Conservation (phyloP, 306 rosid genomes). For the Delonix regia region DNA sequence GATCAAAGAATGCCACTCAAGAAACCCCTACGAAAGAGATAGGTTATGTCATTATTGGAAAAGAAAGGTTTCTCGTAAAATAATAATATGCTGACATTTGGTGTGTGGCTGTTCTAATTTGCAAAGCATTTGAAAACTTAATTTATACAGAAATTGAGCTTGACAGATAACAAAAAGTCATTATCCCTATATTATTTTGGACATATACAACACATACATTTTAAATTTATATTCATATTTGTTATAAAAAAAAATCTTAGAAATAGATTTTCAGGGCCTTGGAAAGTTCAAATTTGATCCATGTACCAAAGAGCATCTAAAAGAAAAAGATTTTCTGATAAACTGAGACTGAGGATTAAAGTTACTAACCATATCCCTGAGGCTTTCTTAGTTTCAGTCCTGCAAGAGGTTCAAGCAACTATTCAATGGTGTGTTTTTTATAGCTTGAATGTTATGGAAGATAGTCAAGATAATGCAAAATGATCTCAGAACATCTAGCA, state of each 20-base stretch:
- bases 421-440: background rate
- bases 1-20: conserved; percentile 57
- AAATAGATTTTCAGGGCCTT: background rate
- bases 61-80: background rate
- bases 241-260: too few relatives aligned
- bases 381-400: conserved; percentile 45
- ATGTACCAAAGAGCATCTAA: background rate
- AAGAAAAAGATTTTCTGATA: background rate
- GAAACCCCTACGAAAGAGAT: conserved; percentile 58
- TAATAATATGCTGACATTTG: too few relatives aligned
- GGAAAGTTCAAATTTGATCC: too few relatives aligned
- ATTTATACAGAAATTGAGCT: too few relatives aligned
- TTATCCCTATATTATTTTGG: too few relatives aligned
- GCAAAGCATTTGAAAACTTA: too few relatives aligned
- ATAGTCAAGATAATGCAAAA: background rate
- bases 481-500: background rate
- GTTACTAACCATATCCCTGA: conserved; percentile 73
- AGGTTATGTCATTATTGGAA: conserved; percentile 2
- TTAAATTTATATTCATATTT: too few relatives aligned
- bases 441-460: conserved; percentile 17
- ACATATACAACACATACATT: too few relatives aligned
- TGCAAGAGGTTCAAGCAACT: conserved; percentile 47
- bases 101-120: too few relatives aligned
- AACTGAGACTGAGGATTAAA: background rate
- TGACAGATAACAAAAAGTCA: too few relatives aligned